Percentiles rank a stretch among this genome's conserved stretches.
phyloP scores from a whole-genome alignment of 495 filamentous ascomycete species.

The Daldinia childiae region DNA sequence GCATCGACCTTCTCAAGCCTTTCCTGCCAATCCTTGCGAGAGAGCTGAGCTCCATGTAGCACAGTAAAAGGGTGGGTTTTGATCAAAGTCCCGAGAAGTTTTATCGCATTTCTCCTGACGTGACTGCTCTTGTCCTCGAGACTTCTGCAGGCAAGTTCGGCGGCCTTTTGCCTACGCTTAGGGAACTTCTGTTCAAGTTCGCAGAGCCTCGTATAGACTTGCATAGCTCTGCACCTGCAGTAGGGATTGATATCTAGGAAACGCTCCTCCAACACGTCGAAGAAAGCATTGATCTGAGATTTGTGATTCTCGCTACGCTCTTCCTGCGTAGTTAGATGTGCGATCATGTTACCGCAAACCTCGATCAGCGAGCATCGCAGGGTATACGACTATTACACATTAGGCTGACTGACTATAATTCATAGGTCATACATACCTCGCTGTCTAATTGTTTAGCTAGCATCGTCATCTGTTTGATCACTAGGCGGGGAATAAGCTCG shows the following conservation, averaged over 20 bases:
- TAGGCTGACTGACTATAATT: constrained; percentile 16
- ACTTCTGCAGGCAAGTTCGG: constrained; percentile 85
- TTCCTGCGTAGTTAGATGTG: constrained; percentile 88
- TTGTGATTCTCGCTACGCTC: constrained; percentile 91
- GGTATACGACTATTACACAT: constrained; percentile 76
- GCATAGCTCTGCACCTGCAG: constrained; percentile 88
- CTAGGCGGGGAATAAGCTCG: constrained; percentile 88
- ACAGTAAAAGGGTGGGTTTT: constrained; percentile 93
- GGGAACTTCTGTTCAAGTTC: constrained; percentile 94
- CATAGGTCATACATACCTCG: constrained; percentile 67
- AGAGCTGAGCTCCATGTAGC: constrained; percentile 88
- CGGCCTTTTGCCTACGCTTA: constrained; percentile 85
- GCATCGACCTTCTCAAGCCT: constrained; percentile 81
- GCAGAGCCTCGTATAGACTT: constrained; percentile 91
- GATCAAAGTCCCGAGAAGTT: constrained; percentile 84
- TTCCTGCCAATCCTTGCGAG: constrained; percentile 82
- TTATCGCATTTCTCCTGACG: constrained; percentile 94
- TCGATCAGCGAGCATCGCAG: constrained; percentile 94
- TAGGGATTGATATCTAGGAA: constrained; percentile 98
- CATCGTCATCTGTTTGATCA: constrained; percentile 97
- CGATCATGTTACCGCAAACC: constrained; percentile 97
- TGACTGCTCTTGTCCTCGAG: constrained; percentile 98
- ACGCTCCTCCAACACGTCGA: constrained; percentile 93
- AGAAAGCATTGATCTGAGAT: constrained; percentile 93
- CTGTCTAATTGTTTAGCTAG: constrained; percentile 93